Percentiles rank a stretch among this genome's conserved stretches.
phyloP scores from a whole-genome alignment of 2,329 filamentous ascomycete species.

The Elsinoe fawcettii region DNA sequence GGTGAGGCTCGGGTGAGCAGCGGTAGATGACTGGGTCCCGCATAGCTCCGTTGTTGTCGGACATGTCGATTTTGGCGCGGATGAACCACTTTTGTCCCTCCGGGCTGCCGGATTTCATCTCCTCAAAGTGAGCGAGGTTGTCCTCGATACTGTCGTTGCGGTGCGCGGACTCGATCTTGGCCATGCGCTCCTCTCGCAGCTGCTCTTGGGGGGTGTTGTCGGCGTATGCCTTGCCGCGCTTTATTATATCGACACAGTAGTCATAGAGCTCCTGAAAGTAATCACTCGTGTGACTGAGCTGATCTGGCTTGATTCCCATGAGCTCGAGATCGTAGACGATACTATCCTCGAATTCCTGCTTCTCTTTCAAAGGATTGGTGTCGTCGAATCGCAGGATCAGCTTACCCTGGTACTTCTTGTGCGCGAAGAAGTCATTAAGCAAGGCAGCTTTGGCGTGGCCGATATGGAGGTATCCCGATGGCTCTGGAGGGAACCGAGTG shows the following conservation, averaged over 20 bases:
- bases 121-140: slow-evolving; percentile 72
- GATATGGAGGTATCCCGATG: slow-evolving; percentile 91
- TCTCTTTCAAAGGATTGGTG: slow-evolving; percentile 95
- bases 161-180: slow-evolving; percentile 70
- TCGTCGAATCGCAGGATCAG: slow-evolving; percentile 91
- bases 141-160: slow-evolving; percentile 72
- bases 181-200: slow-evolving; percentile 75
- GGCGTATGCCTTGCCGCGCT: slow-evolving; percentile 76
- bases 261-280: slow-evolving; percentile 92
- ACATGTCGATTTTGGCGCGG: slow-evolving; percentile 79
- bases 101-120: slow-evolving; percentile 77
- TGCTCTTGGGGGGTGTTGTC: slow-evolving; percentile 84
- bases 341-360: slow-evolving; percentile 88
- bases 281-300: slow-evolving; percentile 83
- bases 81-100: slow-evolving; percentile 80
- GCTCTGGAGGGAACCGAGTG: slow-evolving; percentile 88
- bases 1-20: slow-evolving; percentile 65
- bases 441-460: slow-evolving; percentile 91
- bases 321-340: slow-evolving; percentile 87
- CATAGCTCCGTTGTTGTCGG: slow-evolving; percentile 88
- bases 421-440: slow-evolving; percentile 93
- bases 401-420: slow-evolving; percentile 85
- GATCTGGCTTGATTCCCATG: slow-evolving; percentile 86
- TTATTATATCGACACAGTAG: slow-evolving; percentile 73
- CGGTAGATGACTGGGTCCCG: slow-evolving; percentile 96